Evolutionary conservation across 2,329 filamentous ascomycete genomes (phyloP), one percentile per base, ranked within the genome.

Genomic region (Aspergillus japonicus): DNA sequence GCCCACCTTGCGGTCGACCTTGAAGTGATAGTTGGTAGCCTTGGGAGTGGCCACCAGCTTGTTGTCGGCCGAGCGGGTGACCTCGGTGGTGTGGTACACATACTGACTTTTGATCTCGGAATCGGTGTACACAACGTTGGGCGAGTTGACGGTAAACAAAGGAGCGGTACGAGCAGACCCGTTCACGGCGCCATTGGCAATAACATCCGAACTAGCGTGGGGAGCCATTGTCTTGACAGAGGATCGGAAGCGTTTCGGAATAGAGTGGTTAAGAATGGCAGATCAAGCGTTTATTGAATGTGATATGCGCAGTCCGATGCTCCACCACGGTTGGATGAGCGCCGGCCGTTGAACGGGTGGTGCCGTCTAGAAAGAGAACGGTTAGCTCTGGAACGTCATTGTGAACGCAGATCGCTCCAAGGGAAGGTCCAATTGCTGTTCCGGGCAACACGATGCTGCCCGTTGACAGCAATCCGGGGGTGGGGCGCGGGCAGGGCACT

Each of bases 301-400:
- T 77, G 75, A 62, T 71, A 67, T 63, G 80, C 77, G 72, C 79
- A 78, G 77, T 85, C 85, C 80, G 83, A 88, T 88, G 90, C 86
- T 82, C 89, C 87, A 82, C 91, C 92, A 79, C 89, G 87, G 79
- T 90, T 87, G 82, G 91, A 88, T 86, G 91, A 91, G 86, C 92
- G 93, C 86, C 91, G 92, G 90, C 90, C 89, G 86, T 94, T 93
- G 88, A 92, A 96, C 85, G 92, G 91, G 87, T 96, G 90, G 83
- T 97, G 92, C 80, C 88, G 86, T 78, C 93, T 96, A 51, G 10
- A 63, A 54, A 47, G 8, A 33, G 33, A 11, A 48, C 2, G 51
- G n/a, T 44, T 47, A 61, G 63, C n/a, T 44, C 50, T 42, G 16
- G 12, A 21, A 29, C 48, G 54, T 12, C 16, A 10, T 47, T 31